phyloP scores from a whole-genome alignment of 169 alveolate species.

The Perkinsus olseni region DNA sequence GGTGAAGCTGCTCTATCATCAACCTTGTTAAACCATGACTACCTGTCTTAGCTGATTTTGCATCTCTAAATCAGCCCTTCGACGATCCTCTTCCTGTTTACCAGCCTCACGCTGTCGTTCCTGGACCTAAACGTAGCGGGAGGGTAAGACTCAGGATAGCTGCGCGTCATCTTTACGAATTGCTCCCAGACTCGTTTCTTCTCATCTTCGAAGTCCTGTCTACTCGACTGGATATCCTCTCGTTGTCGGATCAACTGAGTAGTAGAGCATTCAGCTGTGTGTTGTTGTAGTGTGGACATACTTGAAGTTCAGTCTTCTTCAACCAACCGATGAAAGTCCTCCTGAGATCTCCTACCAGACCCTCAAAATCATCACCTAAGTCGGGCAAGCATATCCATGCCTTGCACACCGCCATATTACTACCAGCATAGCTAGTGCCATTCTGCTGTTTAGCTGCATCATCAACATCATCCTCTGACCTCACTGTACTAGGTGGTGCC shows the following conservation, averaged over 20 bases:
- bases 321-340: constrained; percentile 68
- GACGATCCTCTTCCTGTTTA: not conserved
- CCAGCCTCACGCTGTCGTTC: not conserved
- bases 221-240: constrained; percentile 18
- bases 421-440: not conserved
- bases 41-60: not conserved
- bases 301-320: constrained; percentile 56
- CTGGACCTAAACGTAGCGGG: not conserved
- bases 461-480: no score
- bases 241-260: not conserved
- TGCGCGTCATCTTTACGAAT: constrained; percentile 15
- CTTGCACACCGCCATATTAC: not conserved
- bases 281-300: constrained; percentile 28
- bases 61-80: not conserved
- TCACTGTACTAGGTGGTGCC: not conserved
- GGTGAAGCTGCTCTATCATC: constrained; percentile 56
- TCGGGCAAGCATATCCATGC: not conserved
- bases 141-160: not conserved
- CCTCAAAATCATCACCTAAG: constrained; percentile 56
- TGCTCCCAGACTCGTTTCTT: constrained; percentile 28
- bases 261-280: constrained; percentile 20
- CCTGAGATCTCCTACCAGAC: constrained; percentile 69
- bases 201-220: constrained; percentile 38
- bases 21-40: not conserved
- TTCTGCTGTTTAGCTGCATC: not conserved